These are phyloP conservation scores for Exophiala bonariae DNA, from an alignment of 2,329 filamentous ascomycete species.

Conservation along the genomic window DNA sequence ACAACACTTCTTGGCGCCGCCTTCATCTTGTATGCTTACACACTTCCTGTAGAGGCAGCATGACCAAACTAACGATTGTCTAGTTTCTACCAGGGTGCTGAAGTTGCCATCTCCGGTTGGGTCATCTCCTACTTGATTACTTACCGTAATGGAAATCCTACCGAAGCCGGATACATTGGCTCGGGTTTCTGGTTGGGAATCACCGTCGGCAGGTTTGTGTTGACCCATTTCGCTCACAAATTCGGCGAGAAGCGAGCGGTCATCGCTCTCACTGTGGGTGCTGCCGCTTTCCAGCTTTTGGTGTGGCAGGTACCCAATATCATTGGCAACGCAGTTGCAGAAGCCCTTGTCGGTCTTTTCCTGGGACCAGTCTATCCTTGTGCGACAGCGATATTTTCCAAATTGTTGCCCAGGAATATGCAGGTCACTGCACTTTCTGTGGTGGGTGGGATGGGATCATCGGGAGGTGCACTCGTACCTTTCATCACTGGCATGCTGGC, in stretches of 20 bases:
- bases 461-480: constrained; percentile 43
- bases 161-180: constrained; percentile 76
- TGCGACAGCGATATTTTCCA: constrained; percentile 33
- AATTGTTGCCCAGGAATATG: constrained; percentile 36
- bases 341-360: constrained; percentile 69
- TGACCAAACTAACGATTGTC: neutral
- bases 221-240: constrained; percentile 65
- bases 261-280: constrained; percentile 60
- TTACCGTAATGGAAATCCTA: constrained; percentile 67
- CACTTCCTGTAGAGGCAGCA: neutral
- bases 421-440: constrained; percentile 42
- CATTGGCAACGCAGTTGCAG: constrained; percentile 55
- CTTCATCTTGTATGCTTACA: constrained; percentile 65
- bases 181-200: constrained; percentile 66
- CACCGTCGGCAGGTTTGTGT: constrained; percentile 70
- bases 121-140: constrained; percentile 81
- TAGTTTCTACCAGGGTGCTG: constrained; percentile 74
- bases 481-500: constrained; percentile 52
- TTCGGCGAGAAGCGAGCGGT: constrained; percentile 73
- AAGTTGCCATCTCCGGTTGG: constrained; percentile 83
- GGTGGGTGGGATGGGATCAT: constrained; percentile 42
- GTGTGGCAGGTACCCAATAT: constrained; percentile 34
- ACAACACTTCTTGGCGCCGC: constrained; percentile 72
- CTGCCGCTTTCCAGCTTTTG: constrained; percentile 45
- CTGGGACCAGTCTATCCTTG: constrained; percentile 80